A percentile compares a stretch with the other conserved stretches of the same genome.
phyloP scores from a whole-genome alignment of 2,329 filamentous ascomycete species.

The Aspergillus sp. region DNA sequence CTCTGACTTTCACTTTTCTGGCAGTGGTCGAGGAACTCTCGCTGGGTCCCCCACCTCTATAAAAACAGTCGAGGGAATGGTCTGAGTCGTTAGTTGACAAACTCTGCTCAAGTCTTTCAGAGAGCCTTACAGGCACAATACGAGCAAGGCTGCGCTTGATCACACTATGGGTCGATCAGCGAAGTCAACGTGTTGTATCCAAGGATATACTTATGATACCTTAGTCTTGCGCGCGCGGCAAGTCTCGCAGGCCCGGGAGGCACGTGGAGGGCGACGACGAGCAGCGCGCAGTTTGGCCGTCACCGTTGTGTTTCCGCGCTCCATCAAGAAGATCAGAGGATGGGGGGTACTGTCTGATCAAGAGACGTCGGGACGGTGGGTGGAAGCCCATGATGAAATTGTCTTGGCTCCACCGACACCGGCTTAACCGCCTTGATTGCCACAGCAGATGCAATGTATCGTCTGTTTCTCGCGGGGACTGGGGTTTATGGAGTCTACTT shows the following conservation, averaged over 20 bases:
- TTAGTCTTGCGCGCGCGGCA: conserved; percentile 24
- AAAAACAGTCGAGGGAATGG: conserved; percentile 17
- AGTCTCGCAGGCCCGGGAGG: conserved; percentile 23
- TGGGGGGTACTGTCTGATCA: no score
- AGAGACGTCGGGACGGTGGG: no score
- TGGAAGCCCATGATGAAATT: no score
- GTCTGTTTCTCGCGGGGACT: no score
- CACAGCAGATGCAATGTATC: no score
- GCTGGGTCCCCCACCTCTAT: conserved; percentile 6
- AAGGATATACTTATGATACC: conserved; percentile 5
- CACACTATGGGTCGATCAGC: conserved; percentile 9
- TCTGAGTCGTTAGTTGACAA: conserved; percentile 8
- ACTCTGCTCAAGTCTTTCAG: background rate
- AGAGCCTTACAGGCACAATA: conserved; percentile 19
- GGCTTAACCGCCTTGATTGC: no score
- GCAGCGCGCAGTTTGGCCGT: conserved; percentile 11
- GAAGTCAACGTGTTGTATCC: background rate
- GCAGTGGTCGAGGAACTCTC: conserved; percentile 2
- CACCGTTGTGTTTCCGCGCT: background rate
- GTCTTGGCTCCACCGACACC: no score
- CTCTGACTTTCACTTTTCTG: conserved; percentile 7
- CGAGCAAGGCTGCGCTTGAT: conserved; percentile 18
- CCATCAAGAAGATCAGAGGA: background rate
- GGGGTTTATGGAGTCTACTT: no score
- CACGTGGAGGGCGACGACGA: conserved; percentile 14